These are phyloP conservation scores for Leptographium wingfieldii DNA, from an alignment of 2,329 filamentous ascomycete species.

Conservation along the genomic window DNA sequence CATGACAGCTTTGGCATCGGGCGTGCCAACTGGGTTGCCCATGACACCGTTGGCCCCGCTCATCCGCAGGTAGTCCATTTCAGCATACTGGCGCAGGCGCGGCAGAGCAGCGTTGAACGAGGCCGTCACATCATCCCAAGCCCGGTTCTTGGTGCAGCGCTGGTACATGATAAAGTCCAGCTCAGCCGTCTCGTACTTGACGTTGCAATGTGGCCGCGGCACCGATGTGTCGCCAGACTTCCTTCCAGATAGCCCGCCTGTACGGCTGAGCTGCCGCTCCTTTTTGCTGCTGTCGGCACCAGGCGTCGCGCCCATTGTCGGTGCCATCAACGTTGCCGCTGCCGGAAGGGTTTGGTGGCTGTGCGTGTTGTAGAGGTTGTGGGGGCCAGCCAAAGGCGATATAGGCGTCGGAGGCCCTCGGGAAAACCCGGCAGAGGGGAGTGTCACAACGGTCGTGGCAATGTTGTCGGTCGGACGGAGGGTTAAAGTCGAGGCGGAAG, in stretches of 20 bases:
- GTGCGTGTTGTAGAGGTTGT: background rate
- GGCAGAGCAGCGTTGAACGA: slow-evolving; percentile 13
- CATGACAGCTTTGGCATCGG: slow-evolving; percentile 2
- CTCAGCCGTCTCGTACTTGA: slow-evolving; percentile 15
- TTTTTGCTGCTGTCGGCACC: background rate
- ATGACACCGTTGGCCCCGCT: background rate
- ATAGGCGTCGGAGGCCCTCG: slow-evolving; percentile 8
- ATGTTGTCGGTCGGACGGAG: background rate
- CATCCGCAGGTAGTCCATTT: slow-evolving; percentile 6
- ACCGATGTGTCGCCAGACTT: background rate
- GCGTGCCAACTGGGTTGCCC: background rate
- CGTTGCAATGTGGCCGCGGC: slow-evolving; percentile 13
- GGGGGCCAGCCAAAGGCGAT: background rate
- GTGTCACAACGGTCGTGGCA: slow-evolving; percentile 8
- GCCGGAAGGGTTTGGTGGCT: background rate
- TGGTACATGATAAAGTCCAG: slow-evolving; percentile 16
- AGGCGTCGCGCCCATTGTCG: too few species aligned
- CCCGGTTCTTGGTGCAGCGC: slow-evolving; percentile 13
- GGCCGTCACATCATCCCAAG: slow-evolving; percentile 13
- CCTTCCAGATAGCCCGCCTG: background rate
- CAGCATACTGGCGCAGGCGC: slow-evolving; percentile 13
- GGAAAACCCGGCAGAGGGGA: background rate
- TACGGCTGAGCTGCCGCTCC: background rate
- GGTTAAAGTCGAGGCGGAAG: background rate
- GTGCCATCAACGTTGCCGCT: too few species aligned